Evolutionary conservation across 768 basidiomycete species (phyloP), one percentile per base, ranked within the genome.

Genomic region (Pleurotus giganteus): DNA sequence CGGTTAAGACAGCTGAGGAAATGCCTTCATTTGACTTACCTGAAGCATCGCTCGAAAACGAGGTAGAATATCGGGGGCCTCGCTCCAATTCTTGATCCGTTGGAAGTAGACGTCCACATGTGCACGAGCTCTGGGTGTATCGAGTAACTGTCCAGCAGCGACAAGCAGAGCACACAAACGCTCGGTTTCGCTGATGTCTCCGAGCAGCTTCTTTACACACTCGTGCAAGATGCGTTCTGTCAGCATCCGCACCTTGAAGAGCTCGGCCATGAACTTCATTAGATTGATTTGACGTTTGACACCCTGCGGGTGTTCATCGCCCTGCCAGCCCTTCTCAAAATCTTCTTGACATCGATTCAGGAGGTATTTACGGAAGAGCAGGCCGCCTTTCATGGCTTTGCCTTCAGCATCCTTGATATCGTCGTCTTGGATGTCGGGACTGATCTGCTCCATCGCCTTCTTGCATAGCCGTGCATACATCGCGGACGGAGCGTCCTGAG

Each of bases 161-260:
- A 88, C 81, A 50, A 99, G 70, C 51, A 98, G 81, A 68, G 93
- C 93, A 80, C 94, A 98, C 54, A 97, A 80, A 45, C 88, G 91
- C 79, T 98, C 96, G 59, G 98, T 90, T 66, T 97, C 95, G 61
- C 93, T 87, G 55, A 96, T 88, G 66, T 99, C 98, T 53, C 88
- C 83, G 11, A 98, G 78, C 11, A 98, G 81, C 74, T 96, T 94
- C 82, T 94, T 93, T 67, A 98, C 86, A 78, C 96, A 99, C 71
- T 94, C 91, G 76, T 94, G 91, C 91, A 98, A 98, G 74, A 98
- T 96, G 61, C 93, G 88, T 74, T 94, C 93, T 44, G 94, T 94
- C 53, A 98, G 77, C 94, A 98, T 97, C 73, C 91, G 90, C n/a
- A 99, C 78, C 75, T 98, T 98, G 87, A 94, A 99, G 52, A 98